These are phyloP conservation scores for Gracilaria gracilis DNA, from an alignment of 23 red algal species.

Conservation along the genomic window DNA sequence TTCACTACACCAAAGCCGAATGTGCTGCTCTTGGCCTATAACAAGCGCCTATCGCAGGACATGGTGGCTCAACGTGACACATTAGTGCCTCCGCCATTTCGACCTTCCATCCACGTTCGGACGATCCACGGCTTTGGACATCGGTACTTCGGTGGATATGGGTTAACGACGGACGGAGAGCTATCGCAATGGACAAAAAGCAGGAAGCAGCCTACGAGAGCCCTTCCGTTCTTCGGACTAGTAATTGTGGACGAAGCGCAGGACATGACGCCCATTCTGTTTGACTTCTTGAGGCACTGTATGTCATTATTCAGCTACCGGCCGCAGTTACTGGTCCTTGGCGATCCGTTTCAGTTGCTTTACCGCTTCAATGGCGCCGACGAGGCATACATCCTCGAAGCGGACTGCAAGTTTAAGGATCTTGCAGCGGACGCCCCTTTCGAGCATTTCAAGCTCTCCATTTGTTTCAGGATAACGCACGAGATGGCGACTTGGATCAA, in stretches of 20 bases:
- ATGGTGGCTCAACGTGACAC: not conserved
- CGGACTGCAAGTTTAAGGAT: not conserved
- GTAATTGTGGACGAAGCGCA: slow-evolving; percentile 28
- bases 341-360: slow-evolving; percentile 21
- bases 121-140: slow-evolving; percentile 2
- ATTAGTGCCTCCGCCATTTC: not conserved
- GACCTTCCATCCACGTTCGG: not conserved
- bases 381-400: slow-evolving; percentile 15
- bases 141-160: not conserved
- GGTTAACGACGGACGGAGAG: not conserved
- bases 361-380: slow-evolving; percentile 40
- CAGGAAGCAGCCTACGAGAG: not conserved
- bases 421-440: not conserved
- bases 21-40: slow-evolving; percentile 26
- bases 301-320: not conserved
- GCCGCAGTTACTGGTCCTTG: slow-evolving; percentile 27
- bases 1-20: not conserved
- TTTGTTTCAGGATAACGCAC: slow-evolving; percentile 18
- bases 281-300: not conserved
- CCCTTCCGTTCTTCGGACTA: not conserved
- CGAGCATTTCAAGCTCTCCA: slow-evolving; percentile 6
- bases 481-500: slow-evolving; percentile 36
- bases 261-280: slow-evolving; percentile 5
- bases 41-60: slow-evolving; percentile 6
- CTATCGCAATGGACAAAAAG: not conserved